Percentiles rank a stretch among this genome's conserved stretches.
Conservation (phyloP, 2,329 filamentous ascomycete genomes). For the Davidsoniella neocaledoniae region DNA sequence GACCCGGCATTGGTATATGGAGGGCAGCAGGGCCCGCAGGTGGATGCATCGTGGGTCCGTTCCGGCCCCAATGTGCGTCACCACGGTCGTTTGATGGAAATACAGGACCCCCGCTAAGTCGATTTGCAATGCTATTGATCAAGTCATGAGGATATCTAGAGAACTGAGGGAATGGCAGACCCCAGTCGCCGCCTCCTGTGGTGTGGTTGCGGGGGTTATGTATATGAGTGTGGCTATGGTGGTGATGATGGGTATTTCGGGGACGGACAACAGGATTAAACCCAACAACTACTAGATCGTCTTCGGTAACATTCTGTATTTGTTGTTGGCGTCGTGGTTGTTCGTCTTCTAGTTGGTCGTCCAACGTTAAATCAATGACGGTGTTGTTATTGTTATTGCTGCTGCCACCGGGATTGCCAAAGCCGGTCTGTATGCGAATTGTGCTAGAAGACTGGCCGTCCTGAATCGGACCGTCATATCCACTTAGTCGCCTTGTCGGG, state of each 20-base stretch:
- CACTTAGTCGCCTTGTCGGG: constrained; percentile 25
- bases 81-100: neutral
- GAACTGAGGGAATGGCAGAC: too few species aligned
- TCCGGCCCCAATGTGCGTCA: neutral
- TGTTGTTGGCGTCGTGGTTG: too few species aligned
- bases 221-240: too few species aligned
- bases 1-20: neutral
- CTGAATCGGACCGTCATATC: constrained; percentile 23
- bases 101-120: neutral
- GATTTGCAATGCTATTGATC: neutral
- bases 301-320: too few species aligned
- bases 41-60: neutral
- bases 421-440: neutral
- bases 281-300: too few species aligned
- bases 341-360: too few species aligned
- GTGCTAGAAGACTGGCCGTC: neutral
- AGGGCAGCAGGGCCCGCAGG: neutral
- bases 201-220: too few species aligned
- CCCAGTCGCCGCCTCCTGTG: too few species aligned
- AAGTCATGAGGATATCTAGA: neutral
- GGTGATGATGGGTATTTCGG: too few species aligned
- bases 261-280: too few species aligned
- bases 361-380: too few species aligned
- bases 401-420: neutral
- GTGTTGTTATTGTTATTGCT: too few species aligned